phyloP scores from a whole-genome alignment of 1,139 yeast genomes.

The Zygoascus hellenicus region DNA sequence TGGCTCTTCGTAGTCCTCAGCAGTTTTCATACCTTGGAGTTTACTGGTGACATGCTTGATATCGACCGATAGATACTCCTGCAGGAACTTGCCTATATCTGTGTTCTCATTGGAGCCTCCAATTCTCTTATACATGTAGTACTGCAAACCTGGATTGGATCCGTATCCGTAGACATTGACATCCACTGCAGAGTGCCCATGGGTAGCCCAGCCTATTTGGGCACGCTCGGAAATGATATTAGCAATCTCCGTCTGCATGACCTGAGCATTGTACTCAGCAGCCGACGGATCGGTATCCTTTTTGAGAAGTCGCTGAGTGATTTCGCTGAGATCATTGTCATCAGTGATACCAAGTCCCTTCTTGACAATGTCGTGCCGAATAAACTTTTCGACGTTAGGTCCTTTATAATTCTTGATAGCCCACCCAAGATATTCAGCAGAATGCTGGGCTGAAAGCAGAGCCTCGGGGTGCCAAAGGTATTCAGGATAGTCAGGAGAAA shows the following conservation, averaged over 20 bases:
- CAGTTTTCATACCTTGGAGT: slow-evolving; percentile 16
- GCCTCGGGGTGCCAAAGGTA: slow-evolving; percentile 76
- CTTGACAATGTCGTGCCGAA: slow-evolving; percentile 47
- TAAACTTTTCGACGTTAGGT: slow-evolving; percentile 38
- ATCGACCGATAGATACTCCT: slow-evolving; percentile 48
- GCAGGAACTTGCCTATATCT: slow-evolving; percentile 73
- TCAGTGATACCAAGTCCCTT: slow-evolving; percentile 57
- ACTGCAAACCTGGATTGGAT: slow-evolving; percentile 42
- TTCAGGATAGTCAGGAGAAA: slow-evolving; percentile 52
- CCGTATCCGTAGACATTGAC: slow-evolving; percentile 76
- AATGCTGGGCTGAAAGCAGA: slow-evolving; percentile 57
- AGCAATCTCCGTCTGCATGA: slow-evolving; percentile 44
- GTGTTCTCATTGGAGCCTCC: slow-evolving; percentile 80
- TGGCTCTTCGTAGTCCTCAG: slow-evolving; percentile 8
- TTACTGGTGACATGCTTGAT: slow-evolving; percentile 46
- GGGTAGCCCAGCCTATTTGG: slow-evolving; percentile 82
- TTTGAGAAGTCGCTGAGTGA: slow-evolving; percentile 8
- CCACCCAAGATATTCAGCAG: slow-evolving; percentile 59
- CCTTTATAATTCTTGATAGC: slow-evolving; percentile 36
- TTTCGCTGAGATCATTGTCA: slow-evolving; percentile 29
- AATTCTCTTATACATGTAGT: slow-evolving; percentile 39
- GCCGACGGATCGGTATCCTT: slow-evolving; percentile 15
- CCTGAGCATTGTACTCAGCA: slow-evolving; percentile 15
- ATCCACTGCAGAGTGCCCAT: slow-evolving; percentile 87
- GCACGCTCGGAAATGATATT: slow-evolving; percentile 64